phyloP scores from a whole-genome alignment of 2,329 filamentous ascomycete species.

The Colletotrichum sidae region DNA sequence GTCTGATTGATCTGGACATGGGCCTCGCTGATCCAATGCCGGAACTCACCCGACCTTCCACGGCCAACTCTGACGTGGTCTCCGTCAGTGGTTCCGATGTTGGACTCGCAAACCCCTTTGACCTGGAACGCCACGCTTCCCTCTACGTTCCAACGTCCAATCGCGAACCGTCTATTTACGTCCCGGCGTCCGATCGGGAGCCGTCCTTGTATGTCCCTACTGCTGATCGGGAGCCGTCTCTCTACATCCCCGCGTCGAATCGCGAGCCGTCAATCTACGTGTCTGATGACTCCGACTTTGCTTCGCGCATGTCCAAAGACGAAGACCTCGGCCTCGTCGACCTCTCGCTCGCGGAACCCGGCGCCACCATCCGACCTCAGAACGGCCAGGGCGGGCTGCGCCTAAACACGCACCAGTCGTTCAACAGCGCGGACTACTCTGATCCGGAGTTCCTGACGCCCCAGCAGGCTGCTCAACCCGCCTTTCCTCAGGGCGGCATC shows the following conservation, averaged over 20 bases:
- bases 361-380: conserved; percentile 28
- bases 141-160: conserved; percentile 58
- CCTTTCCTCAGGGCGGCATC: conserved; percentile 35
- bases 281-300: conserved; percentile 67
- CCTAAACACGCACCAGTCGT: conserved; percentile 34
- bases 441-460: conserved; percentile 41
- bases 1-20: conserved; percentile 67
- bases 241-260: conserved; percentile 60
- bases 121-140: conserved; percentile 72
- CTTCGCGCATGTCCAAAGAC: conserved; percentile 46
- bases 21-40: conserved; percentile 63
- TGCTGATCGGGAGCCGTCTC: conserved; percentile 64
- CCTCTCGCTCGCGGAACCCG: conserved; percentile 42
- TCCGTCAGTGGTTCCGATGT: conserved; percentile 68
- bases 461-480: conserved; percentile 45
- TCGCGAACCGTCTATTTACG: conserved; percentile 70
- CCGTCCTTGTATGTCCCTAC: conserved; percentile 69
- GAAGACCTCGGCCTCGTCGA: conserved; percentile 46
- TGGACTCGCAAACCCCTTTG: conserved; percentile 68
- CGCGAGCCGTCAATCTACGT: conserved; percentile 71
- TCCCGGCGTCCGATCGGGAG: conserved; percentile 59
- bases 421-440: conserved; percentile 39
- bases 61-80: conserved; percentile 68
- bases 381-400: conserved; percentile 25
- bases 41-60: conserved; percentile 66